Conservation (phyloP, 495 filamentous ascomycete genomes). For the Penicillium salamii region DNA sequence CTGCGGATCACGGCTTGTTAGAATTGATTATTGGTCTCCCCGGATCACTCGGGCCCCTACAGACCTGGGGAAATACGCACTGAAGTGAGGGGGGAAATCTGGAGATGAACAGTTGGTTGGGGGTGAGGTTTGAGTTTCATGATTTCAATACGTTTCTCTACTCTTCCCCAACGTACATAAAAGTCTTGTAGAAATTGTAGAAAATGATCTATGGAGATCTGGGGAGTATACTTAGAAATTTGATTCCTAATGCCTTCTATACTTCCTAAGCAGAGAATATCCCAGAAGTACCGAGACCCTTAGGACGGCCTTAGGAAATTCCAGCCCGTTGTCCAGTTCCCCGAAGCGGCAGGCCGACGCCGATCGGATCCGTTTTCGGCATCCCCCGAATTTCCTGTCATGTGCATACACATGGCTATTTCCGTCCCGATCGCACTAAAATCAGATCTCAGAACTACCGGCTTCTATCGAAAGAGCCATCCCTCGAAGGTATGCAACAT, state of each 20-base stretch:
- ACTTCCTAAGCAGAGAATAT: not conserved
- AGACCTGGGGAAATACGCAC: conserved; percentile 1
- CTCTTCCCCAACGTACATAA: too few species aligned
- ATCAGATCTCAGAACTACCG: not conserved
- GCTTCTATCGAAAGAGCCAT: not conserved
- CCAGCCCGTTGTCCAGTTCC: not conserved
- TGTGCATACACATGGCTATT: conserved; percentile 1
- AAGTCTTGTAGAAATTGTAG: too few species aligned
- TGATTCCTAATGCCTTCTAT: too few species aligned
- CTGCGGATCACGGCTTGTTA: not conserved
- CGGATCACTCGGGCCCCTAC: not conserved
- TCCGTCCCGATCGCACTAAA: conserved; percentile 2
- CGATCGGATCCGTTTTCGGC: conserved; percentile 14
- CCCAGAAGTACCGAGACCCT: not conserved
- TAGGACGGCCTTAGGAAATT: not conserved
- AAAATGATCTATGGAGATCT: too few species aligned
- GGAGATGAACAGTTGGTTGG: conserved; percentile 1
- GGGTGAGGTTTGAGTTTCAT: not conserved
- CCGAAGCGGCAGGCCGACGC: conserved; percentile 18
- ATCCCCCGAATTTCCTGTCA: not conserved
- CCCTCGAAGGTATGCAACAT: too few species aligned
- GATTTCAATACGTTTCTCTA: too few species aligned
- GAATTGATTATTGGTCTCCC: not conserved
- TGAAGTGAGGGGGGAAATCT: conserved; percentile 1
- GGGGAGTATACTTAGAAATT: too few species aligned